Base-by-base conservation (phyloP, 345 rosid genomes). In the Geranium brycei region DNA sequence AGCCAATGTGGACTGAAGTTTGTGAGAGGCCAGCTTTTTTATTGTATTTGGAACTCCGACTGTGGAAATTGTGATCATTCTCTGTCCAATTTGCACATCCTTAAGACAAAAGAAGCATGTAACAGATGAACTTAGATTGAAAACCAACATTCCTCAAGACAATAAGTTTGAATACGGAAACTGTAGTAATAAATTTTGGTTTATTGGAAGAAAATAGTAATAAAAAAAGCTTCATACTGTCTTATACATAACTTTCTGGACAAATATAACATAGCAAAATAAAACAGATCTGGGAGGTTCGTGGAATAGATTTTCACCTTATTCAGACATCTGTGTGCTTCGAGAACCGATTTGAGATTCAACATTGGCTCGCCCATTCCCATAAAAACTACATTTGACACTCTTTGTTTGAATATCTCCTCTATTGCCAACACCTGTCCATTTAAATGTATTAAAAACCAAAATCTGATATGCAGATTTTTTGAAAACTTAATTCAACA, bases 351-450 rank as follows among this genome's bases (percentile, higher is more conserved):
- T 72, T 90, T 93, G 60, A 93, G 76, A 71, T 93, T 93, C 78
- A 93, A 76, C 97, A 95, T 91, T 19, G 97, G 99, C 70, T 95
- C 99, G 30, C 97, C 99, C 96, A 87, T 91, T 58, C 99, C 99
- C 96, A 91, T 91, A 69, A 95, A 95, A 31, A 91, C 99, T 17
- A 91, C 96, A 78, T 95, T 95, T 59, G 91, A 85, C 78, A 91
- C 99, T 59, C 97, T 84, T 65, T 83, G 91, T 80, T 91, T 82
- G 76, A 95, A 91, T 56, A 82, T 77, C 30, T 95, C 91, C 85
- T 88, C 99, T 17, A 91, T 79, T 18, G 95, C 99, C 76, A 91
- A 74, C 58, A 95, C 91, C 97, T 91, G 78, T 19, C 68, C 57
- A 60, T 23, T 58, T 5, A 53, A 62, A 47, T 53, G 12, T 2